Base-by-base conservation (phyloP, 768 basidiomycete species). In the Macrolepiota fuliginosa region DNA sequence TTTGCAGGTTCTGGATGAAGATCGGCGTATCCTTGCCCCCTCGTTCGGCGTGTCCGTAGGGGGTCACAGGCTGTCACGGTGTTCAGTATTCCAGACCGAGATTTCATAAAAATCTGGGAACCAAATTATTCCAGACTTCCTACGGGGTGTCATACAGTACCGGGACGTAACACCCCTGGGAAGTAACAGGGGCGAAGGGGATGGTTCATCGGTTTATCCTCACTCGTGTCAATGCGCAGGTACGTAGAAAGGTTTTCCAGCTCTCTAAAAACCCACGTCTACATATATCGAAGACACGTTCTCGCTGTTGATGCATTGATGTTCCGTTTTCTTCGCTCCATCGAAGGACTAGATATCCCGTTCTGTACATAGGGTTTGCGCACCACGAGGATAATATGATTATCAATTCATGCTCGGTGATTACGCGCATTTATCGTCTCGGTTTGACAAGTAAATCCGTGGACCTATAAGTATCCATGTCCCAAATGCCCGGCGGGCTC, bases 391-490 rank as follows among this genome's bases (percentile, higher is more conserved):
- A 39, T 37, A 49, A 54, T 49, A 32, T 47, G 32, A 47, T 57
- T 57, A 57, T 49, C 46, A 45, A 57, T 49, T 9, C 4, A 15
- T 29, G 1, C n/a, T 19, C 56, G 56, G 56, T 57, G 55, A 56
- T 56, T 25, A 6, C 19, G 11, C 10, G 55, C 4, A n/a, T 19
- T n/a, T 11, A 54, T 3, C 12, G 7, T 19, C 17, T 4, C 27
- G 10, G 51, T 7, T 54, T 10, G 27, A 11, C 53, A 54, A 24
- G 11, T 1, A 22, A 24, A 22, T 49, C 9, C 22, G 19, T 22
- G 19, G 17, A 24, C 47, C 24, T 13, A 49, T 27, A 49, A 15
- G 9, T 42, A 32, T 45, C 17, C 10, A 5, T 15, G 17, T 49
- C 4, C 46, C 46, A 24, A 47, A 11, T 17, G 22, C 11, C 24